Evolutionary conservation across 768 basidiomycete genomes (phyloP).

Genomic region (Roridomyces roridus): DNA sequence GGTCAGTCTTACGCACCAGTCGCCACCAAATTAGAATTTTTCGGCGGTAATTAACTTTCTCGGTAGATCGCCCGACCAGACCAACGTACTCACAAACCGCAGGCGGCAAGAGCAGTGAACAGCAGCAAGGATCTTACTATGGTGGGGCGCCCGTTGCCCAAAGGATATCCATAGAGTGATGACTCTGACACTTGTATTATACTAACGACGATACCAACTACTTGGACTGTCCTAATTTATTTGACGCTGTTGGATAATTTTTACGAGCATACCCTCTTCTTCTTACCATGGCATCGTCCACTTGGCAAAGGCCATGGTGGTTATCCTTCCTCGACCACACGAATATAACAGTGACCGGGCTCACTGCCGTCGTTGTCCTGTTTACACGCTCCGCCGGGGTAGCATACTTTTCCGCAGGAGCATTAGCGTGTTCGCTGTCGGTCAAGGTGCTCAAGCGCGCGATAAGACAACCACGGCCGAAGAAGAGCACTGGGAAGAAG

Average conservation of each 20-base stretch:
- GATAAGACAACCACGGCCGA: constrained; percentile 71
- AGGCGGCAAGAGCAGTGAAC: constrained; percentile 52
- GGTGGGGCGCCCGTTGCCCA: constrained; percentile 61
- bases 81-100: constrained; percentile 49
- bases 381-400: constrained; percentile 70
- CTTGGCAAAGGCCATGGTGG: constrained; percentile 31
- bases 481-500: constrained; percentile 48
- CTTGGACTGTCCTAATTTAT: too few relatives aligned
- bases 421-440: constrained; percentile 57
- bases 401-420: constrained; percentile 64
- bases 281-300: constrained; percentile 7
- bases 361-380: constrained; percentile 57
- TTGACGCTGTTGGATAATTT: too few relatives aligned
- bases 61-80: constrained; percentile 54
- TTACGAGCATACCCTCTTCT: not conserved
- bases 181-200: not conserved
- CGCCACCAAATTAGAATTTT: constrained; percentile 33
- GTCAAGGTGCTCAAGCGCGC: constrained; percentile 67
- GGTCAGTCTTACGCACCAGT: constrained; percentile 57
- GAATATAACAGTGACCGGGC: constrained; percentile 56
- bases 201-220: constrained; percentile 20
- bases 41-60: constrained; percentile 41
- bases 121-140: constrained; percentile 53
- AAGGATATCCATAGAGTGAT: constrained; percentile 81
- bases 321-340: constrained; percentile 59